These are phyloP conservation scores for Globisporangium irregulare DNA, from an alignment of 352 stramenopile species.

Conservation along the genomic window DNA sequence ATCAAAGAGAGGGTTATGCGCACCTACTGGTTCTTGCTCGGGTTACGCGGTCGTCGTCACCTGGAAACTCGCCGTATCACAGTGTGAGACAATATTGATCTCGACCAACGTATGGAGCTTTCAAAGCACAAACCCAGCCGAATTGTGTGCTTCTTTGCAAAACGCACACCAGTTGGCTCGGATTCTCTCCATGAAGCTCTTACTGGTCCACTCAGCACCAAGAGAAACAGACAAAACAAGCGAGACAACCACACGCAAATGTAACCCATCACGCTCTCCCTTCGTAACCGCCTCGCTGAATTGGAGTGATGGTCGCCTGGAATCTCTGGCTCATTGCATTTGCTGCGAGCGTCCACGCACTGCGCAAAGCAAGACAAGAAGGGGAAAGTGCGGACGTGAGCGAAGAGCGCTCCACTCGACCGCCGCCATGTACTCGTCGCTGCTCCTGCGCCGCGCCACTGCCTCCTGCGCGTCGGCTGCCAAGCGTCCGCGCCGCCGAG, in stretches of 20 bases:
- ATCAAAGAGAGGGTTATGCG: neutral
- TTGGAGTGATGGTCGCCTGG: slow-evolving; percentile 8
- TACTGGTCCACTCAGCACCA: neutral
- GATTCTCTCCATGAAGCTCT: neutral
- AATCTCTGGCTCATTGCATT: slow-evolving; percentile 10
- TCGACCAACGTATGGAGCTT: neutral
- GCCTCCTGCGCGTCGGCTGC: neutral
- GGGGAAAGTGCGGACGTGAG: neutral
- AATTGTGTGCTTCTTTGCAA: neutral
- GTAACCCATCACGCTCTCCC: too few relatives aligned
- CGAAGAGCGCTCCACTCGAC: neutral
- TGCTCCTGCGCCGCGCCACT: slow-evolving; percentile 15
- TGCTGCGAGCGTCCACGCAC: neutral
- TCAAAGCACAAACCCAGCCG: neutral
- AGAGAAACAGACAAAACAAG: neutral
- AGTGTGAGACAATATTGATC: neutral
- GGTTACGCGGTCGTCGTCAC: neutral
- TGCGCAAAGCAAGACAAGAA: slow-evolving; percentile 2
- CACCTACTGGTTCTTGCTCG: neutral
- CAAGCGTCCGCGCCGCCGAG: slow-evolving; percentile 10
- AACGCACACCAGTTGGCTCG: neutral
- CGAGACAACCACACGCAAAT: neutral
- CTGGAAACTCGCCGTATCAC: neutral
- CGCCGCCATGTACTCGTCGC: slow-evolving; percentile 19
- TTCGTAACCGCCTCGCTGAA: neutral